phyloP scores from a whole-genome alignment of 2,329 filamentous ascomycete species.

The Epichloe hybrida region DNA sequence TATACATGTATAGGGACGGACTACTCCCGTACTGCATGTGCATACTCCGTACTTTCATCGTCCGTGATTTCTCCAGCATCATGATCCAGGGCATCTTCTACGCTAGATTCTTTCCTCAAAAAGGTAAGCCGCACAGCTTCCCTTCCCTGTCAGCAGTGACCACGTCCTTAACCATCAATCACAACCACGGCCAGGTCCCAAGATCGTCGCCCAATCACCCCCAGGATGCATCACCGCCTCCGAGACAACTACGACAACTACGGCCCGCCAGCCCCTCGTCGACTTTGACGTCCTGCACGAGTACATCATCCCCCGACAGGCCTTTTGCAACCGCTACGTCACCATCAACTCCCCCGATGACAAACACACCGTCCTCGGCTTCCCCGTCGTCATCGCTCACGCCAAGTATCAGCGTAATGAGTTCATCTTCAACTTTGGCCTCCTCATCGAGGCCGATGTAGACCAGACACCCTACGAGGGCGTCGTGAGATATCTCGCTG shows the following conservation, averaged over 20 bases:
- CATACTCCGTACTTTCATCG: no score
- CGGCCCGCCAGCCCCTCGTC: constrained; percentile 47
- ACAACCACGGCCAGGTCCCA: not conserved
- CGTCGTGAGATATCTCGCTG: constrained; percentile 73
- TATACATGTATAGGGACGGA: no score
- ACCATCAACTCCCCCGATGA: constrained; percentile 59
- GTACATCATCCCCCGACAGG: constrained; percentile 88
- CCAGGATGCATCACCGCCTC: constrained; percentile 45
- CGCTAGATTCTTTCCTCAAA: constrained; percentile 50
- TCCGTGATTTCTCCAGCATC: constrained; percentile 4
- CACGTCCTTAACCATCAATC: no score
- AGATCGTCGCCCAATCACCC: constrained; percentile 42
- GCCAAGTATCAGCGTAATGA: constrained; percentile 80
- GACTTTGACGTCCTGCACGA: constrained; percentile 78
- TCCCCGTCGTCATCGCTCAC: constrained; percentile 76
- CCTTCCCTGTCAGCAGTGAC: no score
- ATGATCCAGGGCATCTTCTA: constrained; percentile 64
- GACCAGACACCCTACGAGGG: constrained; percentile 72
- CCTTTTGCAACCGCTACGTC: constrained; percentile 86
- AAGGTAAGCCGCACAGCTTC: constrained; percentile 30
- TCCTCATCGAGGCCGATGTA: constrained; percentile 54
- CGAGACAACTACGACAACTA: constrained; percentile 10
- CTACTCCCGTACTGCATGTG: no score
- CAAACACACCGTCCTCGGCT: constrained; percentile 68
- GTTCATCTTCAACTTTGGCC: constrained; percentile 96